Percentiles rank a stretch among this genome's conserved stretches.
Conservation (phyloP, 805 yeast species). For the Kodamaea laetipori region DNA sequence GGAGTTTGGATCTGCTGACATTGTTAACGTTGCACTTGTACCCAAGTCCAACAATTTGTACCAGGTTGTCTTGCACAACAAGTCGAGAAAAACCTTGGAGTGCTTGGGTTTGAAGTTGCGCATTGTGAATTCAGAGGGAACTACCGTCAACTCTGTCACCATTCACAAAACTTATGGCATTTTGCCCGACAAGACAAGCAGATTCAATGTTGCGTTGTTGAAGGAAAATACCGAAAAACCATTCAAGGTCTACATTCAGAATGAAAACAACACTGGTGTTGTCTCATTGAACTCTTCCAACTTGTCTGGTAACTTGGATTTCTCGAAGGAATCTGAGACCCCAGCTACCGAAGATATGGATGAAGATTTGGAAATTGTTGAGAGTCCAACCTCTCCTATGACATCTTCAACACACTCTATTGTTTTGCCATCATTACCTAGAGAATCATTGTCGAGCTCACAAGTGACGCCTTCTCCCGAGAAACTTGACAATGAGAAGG, state of each 20-base stretch:
- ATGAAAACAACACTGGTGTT: conserved; percentile 20
- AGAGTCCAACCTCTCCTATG: neutral
- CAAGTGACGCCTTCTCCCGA: no score
- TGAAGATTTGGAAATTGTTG: conserved; percentile 3
- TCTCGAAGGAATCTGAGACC: conserved; percentile 12
- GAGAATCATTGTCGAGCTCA: conserved; percentile 23
- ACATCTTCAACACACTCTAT: conserved; percentile 28
- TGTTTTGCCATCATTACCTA: conserved; percentile 34
- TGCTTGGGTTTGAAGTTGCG: conserved; percentile 33
- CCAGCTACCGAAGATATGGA: conserved; percentile 4
- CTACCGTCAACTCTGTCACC: conserved; percentile 27
- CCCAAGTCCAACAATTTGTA: conserved; percentile 36
- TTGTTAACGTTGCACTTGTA: conserved; percentile 24
- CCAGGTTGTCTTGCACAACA: conserved; percentile 34
- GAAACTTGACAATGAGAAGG: no score
- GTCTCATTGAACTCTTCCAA: conserved; percentile 26
- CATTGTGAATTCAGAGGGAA: conserved; percentile 32
- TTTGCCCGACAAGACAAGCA: conserved; percentile 30
- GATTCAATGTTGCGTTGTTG: conserved; percentile 35
- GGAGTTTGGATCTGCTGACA: conserved; percentile 8
- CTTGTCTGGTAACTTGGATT: conserved; percentile 25
- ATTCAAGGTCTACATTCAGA: conserved; percentile 30
- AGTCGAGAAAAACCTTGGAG: conserved; percentile 26
- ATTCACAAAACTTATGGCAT: conserved; percentile 37
- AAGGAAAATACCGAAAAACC: conserved; percentile 38